Base-by-base conservation (phyloP, 441 rosid species). In the Adansonia rubrostipa region DNA sequence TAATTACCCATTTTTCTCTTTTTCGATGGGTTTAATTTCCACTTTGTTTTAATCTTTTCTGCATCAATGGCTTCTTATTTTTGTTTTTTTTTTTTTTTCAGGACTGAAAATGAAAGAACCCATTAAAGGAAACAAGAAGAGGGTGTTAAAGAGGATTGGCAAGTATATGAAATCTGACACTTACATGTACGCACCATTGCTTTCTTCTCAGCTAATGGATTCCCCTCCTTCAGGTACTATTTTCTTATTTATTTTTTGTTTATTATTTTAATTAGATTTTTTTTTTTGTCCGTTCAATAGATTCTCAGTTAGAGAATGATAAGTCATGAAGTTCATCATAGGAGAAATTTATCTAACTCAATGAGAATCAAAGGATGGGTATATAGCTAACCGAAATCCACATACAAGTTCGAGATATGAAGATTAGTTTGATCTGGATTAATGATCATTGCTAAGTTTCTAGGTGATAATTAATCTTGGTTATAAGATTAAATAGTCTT, bases 91-190 rank as follows among this genome's bases (percentile, higher is more conserved):
- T 64, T 51, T 10, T 1, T 24, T 61, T 0, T n/a, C 36, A 71
- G 85, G 77, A 56, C 11, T 67, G 20, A 80, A 77, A 71, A 36
- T 40, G 64, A 73, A 64, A 51, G 82, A 51, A n/a, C 67, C 79
- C 19, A 62, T 66, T 20, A 76, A 79, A 48, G 79, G 76, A 73
- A 84, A 74, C 62, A 82, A 74, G 22, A 81, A 65, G 75, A 75
- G 69, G 54, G 73, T 82, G 40, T 50, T 82, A 4, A 74, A 84
- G 80, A 85, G 77, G 74, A 78, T 83, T 51, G 78, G 71, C 82
- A 83, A 83, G 50, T 92, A 86, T 83, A 78, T 92, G 50, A 85
- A 80, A 28, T 83, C 90, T 70, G 85, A 91, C 47, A 76, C 73
- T 77, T 58, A 84, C 79, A 79, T 88, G 85, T 89, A 88, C 70